These are phyloP conservation scores for Solanum sparsipilum DNA, from an alignment of 257 asterid genomes.

Conservation along the genomic window DNA sequence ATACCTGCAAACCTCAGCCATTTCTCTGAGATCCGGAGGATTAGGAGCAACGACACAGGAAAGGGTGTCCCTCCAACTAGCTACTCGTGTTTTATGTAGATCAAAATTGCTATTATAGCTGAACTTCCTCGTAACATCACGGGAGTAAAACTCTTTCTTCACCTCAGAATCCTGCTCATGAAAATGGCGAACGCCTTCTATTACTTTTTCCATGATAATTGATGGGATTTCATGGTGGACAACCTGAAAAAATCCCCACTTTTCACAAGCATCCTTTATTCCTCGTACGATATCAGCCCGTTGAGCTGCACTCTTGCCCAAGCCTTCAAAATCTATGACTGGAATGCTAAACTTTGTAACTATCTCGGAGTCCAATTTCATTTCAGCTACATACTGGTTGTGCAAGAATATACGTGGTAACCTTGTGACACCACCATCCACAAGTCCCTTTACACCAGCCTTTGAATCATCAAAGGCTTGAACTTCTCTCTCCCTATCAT, in stretches of 20 bases:
- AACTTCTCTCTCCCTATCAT: neutral
- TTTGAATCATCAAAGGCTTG: constrained; percentile 5
- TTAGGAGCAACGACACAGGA: constrained; percentile 1
- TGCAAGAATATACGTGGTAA: constrained; percentile 1
- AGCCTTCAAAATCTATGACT: neutral
- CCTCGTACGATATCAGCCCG: neutral
- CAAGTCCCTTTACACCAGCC: constrained; percentile 12
- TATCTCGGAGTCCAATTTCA: neutral
- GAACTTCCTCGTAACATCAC: constrained; percentile 2
- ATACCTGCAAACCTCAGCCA: constrained; percentile 8
- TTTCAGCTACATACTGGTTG: neutral
- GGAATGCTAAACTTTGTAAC: neutral
- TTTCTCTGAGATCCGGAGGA: constrained; percentile 7
- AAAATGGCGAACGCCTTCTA: constrained; percentile 7
- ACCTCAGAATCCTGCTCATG: constrained; percentile 18
- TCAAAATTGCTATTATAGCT: constrained; percentile 8
- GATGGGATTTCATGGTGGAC: constrained; percentile 8
- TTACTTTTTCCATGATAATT: neutral
- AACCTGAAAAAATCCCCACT: constrained; percentile 8
- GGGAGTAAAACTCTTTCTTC: constrained; percentile 8
- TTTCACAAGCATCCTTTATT: constrained; percentile 1
- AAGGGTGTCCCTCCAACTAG: constrained; percentile 17
- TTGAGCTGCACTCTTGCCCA: neutral
- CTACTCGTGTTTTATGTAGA: constrained; percentile 1
- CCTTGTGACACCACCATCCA: constrained; percentile 1